Base-by-base conservation (phyloP, 2,329 filamentous ascomycete genomes). In the Hypoxylon sp. region DNA sequence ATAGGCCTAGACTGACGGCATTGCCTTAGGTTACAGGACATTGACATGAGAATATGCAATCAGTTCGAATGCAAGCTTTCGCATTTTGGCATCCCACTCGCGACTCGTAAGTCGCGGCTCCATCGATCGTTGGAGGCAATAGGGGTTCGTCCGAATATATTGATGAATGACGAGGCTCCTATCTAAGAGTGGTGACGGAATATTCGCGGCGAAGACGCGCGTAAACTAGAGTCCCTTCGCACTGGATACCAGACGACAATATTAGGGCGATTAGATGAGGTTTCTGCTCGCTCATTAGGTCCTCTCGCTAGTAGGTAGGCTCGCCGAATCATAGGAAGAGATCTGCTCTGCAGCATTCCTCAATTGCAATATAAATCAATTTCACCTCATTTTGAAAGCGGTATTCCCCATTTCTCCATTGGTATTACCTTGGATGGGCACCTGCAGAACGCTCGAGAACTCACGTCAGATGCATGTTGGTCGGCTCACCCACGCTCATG, bases 1-100 rank as follows among this genome's bases (percentile, higher is more conserved):
- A 71, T 76, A 50, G 76, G 76, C 16, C 46, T 77, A 18, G 74
- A 76, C 20, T 77, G 55, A 75, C 6, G 28, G 16, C 12, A 44
- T 53, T 18, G 14, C 22, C 30, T 24, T 3, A 26, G 20, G 2
- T 40, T 40, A 52, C 12, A 4, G 22, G 18, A 36, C 24, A 11
- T 26, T 16, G 2, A 53, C 18, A 30, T 32, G 18, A 16, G 14
- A n/a, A 38, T 12, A 50, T 7, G 9, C 26, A 18, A 7, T 42
- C 30, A 16, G 3, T n/a, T 40, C 40, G 18, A 20, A 14, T 14
- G 7, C 28, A 45, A 12, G 40, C 20, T 45, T n/a, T 45, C 42
- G 42, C 20, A 14, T 7, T n/a, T 8, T 40, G 16, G 16, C 16
- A 8, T 7, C 32, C 7, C 16, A 24, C 22, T 22, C 22, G 7